A percentile compares a stretch with the other conserved stretches of the same genome.
phyloP scores from a whole-genome alignment of 257 asterid species.

The Leptodermis oblonga region DNA sequence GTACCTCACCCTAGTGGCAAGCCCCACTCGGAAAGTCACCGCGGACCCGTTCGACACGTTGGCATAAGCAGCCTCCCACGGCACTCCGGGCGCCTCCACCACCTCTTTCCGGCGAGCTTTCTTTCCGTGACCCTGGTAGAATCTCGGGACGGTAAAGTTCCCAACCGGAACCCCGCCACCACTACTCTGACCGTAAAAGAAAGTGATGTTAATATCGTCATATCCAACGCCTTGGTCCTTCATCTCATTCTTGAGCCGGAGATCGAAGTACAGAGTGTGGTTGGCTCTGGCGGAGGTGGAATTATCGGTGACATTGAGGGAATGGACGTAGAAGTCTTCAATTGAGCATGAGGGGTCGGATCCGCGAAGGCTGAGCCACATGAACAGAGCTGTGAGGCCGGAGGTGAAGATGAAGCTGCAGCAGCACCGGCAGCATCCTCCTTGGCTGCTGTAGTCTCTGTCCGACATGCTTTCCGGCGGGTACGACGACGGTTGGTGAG shows the following conservation, averaged over 20 bases:
- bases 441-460: conserved; percentile 1
- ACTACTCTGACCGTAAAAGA: conserved; percentile 32
- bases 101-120: conserved; percentile 26
- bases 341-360: conserved; percentile 51
- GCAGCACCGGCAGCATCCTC: conserved; percentile 47
- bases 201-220: conserved; percentile 32
- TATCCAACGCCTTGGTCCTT: conserved; percentile 74
- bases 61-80: conserved; percentile 49
- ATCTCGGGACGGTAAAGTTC: conserved; percentile 37
- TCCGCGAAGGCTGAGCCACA: conserved; percentile 84
- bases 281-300: conserved; percentile 33
- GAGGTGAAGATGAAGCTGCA: conserved; percentile 64
- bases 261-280: conserved; percentile 47
- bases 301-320: conserved; percentile 42
- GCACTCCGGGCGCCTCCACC: conserved; percentile 38
- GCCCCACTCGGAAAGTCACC: conserved; percentile 45
- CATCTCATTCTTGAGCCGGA: conserved; percentile 56
- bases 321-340: conserved; percentile 45
- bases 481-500: not conserved
- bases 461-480: conserved; percentile 24
- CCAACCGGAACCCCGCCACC: conserved; percentile 32
- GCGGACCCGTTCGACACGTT: conserved; percentile 34
- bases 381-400: conserved; percentile 75
- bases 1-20: conserved; percentile 55
- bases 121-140: conserved; percentile 74